Base-by-base conservation (phyloP, 441 rosid species). In the Populus hybrid region DNA sequence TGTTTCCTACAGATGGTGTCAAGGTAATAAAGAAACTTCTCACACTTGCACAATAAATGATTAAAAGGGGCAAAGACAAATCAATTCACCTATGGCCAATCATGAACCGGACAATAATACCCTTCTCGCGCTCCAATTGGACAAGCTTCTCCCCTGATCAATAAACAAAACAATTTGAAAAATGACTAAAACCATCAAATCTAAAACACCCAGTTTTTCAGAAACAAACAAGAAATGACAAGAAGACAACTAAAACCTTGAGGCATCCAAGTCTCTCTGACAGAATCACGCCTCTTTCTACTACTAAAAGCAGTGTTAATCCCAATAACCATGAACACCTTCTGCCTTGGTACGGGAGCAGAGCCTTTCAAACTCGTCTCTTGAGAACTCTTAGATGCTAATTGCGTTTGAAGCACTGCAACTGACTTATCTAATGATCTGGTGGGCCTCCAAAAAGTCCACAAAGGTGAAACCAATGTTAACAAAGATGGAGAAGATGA, bases 261-360 rank as follows among this genome's bases (percentile, higher is more conserved):
- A 85, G 97, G 97, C 98, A 94, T 92, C 98, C 98, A 94, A 75
- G 97, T 90, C 66, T 88, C 91, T 75, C 97, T 93, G 61, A 94
- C 92, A 8, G 98, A 92, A 82, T 94, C 98, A 83, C 98, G 89
- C 34, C 95, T 91, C 82, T 93, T 94, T 75, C 98, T 82, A 86
- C 98, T 94, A 79, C 96, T 94, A 83, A 94, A 94, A 9, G 98
- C 97, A 72, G 97, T 90, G 81, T 94, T 30, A 30, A 30, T 30
- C 32, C 32, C 32, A 30, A 30, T 30, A 30, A 30, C 32, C 32
- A 30, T 30, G 50, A 90, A 79, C 83, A 91, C 93, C 74, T 91
- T 94, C 79, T 94, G 89, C 80, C 77, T 93, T 61, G 82, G 81
- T 71, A 75, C 84, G 12, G 92, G 75, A 76, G 86, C 92, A 9